Percentiles rank a stretch among this genome's conserved stretches.
Evolutionary conservation across 805 yeast species (phyloP).

Genomic region (Starmera caribaea): DNA sequence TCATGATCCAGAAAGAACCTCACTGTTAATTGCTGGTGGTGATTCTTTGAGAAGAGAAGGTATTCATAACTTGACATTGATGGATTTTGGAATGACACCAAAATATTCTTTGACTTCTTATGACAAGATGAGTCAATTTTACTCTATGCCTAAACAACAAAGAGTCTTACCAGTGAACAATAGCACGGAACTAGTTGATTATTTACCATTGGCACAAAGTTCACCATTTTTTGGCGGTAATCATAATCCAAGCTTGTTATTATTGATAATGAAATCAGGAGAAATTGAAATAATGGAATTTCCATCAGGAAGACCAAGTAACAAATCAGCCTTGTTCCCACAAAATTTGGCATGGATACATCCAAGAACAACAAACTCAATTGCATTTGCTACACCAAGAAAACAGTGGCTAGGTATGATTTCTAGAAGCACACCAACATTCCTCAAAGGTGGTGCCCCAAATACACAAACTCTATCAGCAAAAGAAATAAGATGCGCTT

Average conservation of each 20-base stretch:
- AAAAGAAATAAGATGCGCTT: conserved; percentile 41
- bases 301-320: conserved; percentile 43
- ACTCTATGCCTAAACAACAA: conserved; percentile 49
- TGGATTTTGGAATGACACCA: conserved; percentile 77
- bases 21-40: conserved; percentile 63
- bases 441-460: conserved; percentile 78
- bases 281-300: conserved; percentile 52
- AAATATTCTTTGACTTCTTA: conserved; percentile 74
- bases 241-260: conserved; percentile 61
- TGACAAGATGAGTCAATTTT: conserved; percentile 72
- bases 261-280: conserved; percentile 54
- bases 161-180: conserved; percentile 46
- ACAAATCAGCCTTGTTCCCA: conserved; percentile 59
- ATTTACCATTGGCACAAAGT: conserved; percentile 45
- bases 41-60: conserved; percentile 34
- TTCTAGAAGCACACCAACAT: conserved; percentile 32
- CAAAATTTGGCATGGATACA: conserved; percentile 71
- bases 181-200: conserved; percentile 31
- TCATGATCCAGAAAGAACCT: conserved; percentile 71
- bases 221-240: conserved; percentile 76
- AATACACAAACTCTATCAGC: conserved; percentile 37
- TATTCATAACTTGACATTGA: conserved; percentile 36
- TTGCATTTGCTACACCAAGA: conserved; percentile 47
- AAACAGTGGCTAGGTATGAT: conserved; percentile 77
- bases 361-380: conserved; percentile 54